A percentile compares a stretch with the other conserved stretches of the same genome.
phyloP scores from a whole-genome alignment of 2,329 filamentous ascomycete genomes.

The Microdochium trichocladiopsis region DNA sequence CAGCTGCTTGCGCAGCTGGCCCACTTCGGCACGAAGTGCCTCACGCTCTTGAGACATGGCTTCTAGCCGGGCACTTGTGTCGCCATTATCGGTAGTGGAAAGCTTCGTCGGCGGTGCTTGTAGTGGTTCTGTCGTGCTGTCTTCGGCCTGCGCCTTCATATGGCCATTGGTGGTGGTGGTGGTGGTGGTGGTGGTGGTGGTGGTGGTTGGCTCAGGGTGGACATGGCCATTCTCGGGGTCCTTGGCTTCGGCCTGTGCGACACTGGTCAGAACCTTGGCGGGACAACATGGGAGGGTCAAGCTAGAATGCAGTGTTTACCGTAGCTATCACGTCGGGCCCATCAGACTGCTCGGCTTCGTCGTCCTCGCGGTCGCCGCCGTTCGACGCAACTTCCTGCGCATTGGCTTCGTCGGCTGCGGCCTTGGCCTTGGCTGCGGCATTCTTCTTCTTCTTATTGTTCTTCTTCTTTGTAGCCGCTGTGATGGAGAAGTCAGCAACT shows the following conservation, averaged over 20 bases:
- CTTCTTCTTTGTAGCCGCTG: conserved; percentile 42
- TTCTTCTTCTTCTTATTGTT: conserved; percentile 55
- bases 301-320: conserved; percentile 10
- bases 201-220: not conserved
- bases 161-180: conserved; percentile 26
- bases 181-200: conserved; percentile 19
- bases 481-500: conserved; percentile 12
- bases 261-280: not conserved
- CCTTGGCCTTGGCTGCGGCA: conserved; percentile 34
- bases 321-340: conserved; percentile 31
- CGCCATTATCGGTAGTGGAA: conserved; percentile 16
- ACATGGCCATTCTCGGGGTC: conserved; percentile 28
- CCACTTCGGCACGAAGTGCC: conserved; percentile 72
- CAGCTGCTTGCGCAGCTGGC: conserved; percentile 72
- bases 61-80: conserved; percentile 53
- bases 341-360: conserved; percentile 34
- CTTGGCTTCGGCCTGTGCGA: conserved; percentile 8
- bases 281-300: conserved; percentile 1
- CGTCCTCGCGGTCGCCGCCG: conserved; percentile 15
- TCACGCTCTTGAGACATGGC: conserved; percentile 77
- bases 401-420: conserved; percentile 21
- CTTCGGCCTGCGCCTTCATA: conserved; percentile 5
- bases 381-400: conserved; percentile 13
- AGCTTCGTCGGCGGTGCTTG: conserved; percentile 12
- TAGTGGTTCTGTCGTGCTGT: conserved; percentile 8